These are phyloP conservation scores for Lachnellula subtilissima DNA, from an alignment of 2,329 filamentous ascomycete genomes.

Conservation along the genomic window DNA sequence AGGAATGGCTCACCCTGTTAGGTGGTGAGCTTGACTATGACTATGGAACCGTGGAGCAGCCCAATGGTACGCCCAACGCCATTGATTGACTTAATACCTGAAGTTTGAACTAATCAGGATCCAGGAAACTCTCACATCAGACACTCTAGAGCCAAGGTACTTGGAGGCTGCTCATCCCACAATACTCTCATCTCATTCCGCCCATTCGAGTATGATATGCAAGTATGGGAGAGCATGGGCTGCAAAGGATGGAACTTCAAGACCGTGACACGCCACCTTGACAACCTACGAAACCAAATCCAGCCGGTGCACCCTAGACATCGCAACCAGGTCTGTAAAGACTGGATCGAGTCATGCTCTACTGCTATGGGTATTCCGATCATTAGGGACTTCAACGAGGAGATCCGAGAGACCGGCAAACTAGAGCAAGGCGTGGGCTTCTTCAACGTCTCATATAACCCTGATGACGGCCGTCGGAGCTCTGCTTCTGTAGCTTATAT, in stretches of 20 bases:
- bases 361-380: constrained; percentile 75
- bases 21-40: constrained; percentile 89
- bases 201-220: constrained; percentile 82
- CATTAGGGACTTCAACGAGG: constrained; percentile 79
- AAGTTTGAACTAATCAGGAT: neutral
- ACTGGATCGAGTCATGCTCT: constrained; percentile 81
- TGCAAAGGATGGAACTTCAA: constrained; percentile 84
- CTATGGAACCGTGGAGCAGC: constrained; percentile 81
- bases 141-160: constrained; percentile 86
- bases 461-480: constrained; percentile 77
- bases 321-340: constrained; percentile 84
- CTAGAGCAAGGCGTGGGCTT: constrained; percentile 78
- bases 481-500: constrained; percentile 90
- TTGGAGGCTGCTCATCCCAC: constrained; percentile 89
- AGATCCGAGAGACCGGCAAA: constrained; percentile 69
- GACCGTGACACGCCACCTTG: constrained; percentile 73
- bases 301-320: constrained; percentile 82
- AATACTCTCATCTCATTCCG: constrained; percentile 93
- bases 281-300: constrained; percentile 84
- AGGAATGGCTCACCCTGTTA: constrained; percentile 79
- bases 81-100: constrained; percentile 51
- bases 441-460: constrained; percentile 88
- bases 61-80: constrained; percentile 63
- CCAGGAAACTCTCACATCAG: constrained; percentile 84
- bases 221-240: constrained; percentile 76